phyloP scores from a whole-genome alignment of 768 basidiomycete genomes.

The Clitopilus passeckerianus region DNA sequence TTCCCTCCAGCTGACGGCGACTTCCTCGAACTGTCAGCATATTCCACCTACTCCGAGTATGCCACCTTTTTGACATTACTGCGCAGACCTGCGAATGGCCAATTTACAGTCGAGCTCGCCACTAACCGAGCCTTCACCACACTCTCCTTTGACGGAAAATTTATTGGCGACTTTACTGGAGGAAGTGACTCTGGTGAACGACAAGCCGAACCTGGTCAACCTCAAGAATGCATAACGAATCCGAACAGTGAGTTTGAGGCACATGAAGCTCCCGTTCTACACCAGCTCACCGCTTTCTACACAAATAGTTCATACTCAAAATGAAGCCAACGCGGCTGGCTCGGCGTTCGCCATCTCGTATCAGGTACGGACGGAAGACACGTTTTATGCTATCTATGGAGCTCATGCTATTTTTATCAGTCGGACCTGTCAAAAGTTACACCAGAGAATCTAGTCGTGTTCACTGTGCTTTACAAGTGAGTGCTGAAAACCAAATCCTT shows the following conservation, averaged over 20 bases:
- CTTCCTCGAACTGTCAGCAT: constrained; percentile 37
- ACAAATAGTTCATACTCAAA: constrained; percentile 45
- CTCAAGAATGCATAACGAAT: constrained; percentile 34
- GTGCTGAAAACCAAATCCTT: constrained; percentile 6
- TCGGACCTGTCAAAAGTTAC: constrained; percentile 43
- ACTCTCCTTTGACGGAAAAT: constrained; percentile 34
- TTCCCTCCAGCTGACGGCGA: constrained; percentile 38
- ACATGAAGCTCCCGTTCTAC: too few species aligned
- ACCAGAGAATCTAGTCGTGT: constrained; percentile 44
- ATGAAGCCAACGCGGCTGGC: constrained; percentile 45
- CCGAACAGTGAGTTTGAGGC: constrained; percentile 39
- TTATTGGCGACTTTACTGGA: constrained; percentile 40
- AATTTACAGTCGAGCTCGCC: constrained; percentile 44
- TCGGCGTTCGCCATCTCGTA: constrained; percentile 56
- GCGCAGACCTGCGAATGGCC: constrained; percentile 37
- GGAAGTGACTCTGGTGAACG: constrained; percentile 33
- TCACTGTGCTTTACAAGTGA: constrained; percentile 44
- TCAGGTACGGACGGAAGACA: not conserved
- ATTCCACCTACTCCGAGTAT: not conserved
- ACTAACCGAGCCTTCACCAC: constrained; percentile 45
- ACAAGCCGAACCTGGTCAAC: not conserved
- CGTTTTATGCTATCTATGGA: not conserved
- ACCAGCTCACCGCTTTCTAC: not conserved
- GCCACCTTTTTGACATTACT: not conserved
- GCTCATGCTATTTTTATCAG: constrained; percentile 15